Conservation (phyloP, 208 protist species). For the Trypanosoma brucei region DNA sequence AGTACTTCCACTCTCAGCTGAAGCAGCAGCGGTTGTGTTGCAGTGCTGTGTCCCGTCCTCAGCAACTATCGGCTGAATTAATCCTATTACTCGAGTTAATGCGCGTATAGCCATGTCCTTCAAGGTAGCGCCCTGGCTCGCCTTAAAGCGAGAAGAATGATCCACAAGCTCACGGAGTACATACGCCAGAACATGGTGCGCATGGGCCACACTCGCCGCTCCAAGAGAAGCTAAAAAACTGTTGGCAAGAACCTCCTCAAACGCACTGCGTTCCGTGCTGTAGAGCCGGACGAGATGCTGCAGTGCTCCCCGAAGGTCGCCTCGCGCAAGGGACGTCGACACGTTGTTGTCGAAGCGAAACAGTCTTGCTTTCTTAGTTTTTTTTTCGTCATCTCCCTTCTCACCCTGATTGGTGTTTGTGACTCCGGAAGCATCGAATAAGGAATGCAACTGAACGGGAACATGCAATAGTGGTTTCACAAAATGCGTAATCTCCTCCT, state of each 20-base stretch:
- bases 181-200: constrained; percentile 73
- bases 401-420: neutral
- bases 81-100: constrained; percentile 30
- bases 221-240: constrained; percentile 61
- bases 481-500: constrained; percentile 17
- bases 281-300: constrained; percentile 56
- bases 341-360: constrained; percentile 61
- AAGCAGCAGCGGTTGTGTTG: neutral
- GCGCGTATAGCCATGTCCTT: constrained; percentile 58
- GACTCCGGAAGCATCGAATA: neutral
- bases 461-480: constrained; percentile 6
- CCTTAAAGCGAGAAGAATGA: constrained; percentile 39
- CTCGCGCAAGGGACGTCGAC: constrained; percentile 58
- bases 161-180: constrained; percentile 48
- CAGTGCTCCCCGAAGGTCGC: constrained; percentile 44
- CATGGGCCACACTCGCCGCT: constrained; percentile 52
- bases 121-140: constrained; percentile 42
- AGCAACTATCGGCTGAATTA: constrained; percentile 38
- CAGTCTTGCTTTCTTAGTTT: neutral
- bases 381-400: neutral
- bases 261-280: constrained; percentile 34
- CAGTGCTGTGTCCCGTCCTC: neutral
- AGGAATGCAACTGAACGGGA: constrained; percentile 12
- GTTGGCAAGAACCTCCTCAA: constrained; percentile 63
- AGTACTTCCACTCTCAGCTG: neutral